Conservation (phyloP, 176 grass and related monocot species). For the Carex parvula region DNA sequence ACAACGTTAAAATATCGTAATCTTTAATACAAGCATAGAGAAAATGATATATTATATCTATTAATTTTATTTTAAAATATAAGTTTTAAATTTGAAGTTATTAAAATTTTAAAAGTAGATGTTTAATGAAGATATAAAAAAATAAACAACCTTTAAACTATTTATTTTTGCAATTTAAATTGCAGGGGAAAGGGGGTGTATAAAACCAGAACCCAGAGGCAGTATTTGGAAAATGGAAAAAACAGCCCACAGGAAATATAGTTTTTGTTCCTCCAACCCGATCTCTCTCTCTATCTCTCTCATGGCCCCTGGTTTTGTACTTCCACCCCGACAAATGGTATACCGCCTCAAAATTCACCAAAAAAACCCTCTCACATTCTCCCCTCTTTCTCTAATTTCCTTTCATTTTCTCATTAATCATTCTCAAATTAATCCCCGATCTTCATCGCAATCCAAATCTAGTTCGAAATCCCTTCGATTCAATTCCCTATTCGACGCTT, state of each 20-base stretch:
- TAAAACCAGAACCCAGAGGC: conserved; percentile 14
- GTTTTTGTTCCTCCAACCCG: neutral
- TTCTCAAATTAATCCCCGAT: neutral
- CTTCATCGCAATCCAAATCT: conserved; percentile 5
- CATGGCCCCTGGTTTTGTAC: conserved; percentile 26
- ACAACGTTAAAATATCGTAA: no score
- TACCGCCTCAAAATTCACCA: neutral
- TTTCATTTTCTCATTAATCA: neutral
- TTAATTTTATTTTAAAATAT: no score
- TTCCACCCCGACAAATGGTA: conserved; percentile 4
- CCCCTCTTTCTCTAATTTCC: neutral
- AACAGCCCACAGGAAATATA: conserved; percentile 14
- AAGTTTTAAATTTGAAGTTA: no score
- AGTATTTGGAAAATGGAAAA: neutral
- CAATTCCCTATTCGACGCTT: neutral
- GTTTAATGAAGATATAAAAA: no score
- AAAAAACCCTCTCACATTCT: neutral
- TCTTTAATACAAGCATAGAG: no score
- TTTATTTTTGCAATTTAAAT: neutral
- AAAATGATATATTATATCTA: no score
- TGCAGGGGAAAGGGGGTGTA: neutral
- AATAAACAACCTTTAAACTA: no score
- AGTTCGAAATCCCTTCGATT: neutral
- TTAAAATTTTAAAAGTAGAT: no score
- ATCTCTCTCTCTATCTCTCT: neutral